These are phyloP conservation scores for Beverwykella pulmonaria DNA, from an alignment of 495 filamentous ascomycete species.

Conservation along the genomic window DNA sequence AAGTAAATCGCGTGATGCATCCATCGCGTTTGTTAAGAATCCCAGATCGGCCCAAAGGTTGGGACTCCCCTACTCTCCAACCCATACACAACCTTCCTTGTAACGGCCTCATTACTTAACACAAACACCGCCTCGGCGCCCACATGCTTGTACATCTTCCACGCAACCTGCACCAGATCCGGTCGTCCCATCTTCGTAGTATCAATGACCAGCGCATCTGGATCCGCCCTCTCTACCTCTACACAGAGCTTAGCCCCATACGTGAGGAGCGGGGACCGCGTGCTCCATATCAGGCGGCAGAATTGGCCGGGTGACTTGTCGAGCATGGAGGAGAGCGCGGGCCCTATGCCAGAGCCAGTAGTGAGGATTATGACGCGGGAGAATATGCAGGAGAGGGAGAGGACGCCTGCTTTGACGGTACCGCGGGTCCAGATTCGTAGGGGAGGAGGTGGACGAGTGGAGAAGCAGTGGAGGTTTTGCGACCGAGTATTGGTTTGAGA, in stretches of 20 bases:
- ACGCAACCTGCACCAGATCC: conserved; percentile 33
- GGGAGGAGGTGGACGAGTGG: neutral
- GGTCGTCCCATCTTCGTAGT: conserved; percentile 20
- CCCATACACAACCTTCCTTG: conserved; percentile 33
- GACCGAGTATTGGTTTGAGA: neutral
- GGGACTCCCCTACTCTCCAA: conserved; percentile 32
- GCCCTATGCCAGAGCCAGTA: conserved; percentile 41
- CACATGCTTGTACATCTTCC: conserved; percentile 2
- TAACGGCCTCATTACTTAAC: conserved; percentile 33
- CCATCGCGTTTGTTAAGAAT: no score
- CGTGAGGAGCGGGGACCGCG: conserved; percentile 13
- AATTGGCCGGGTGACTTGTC: conserved; percentile 13
- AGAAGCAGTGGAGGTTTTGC: neutral
- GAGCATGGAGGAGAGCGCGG: conserved; percentile 24
- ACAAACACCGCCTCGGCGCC: conserved; percentile 39
- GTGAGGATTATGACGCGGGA: conserved; percentile 35
- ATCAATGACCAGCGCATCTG: conserved; percentile 36
- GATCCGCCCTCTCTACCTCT: conserved; percentile 25
- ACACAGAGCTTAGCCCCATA: conserved; percentile 25
- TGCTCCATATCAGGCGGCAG: conserved; percentile 35
- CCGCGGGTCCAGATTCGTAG: conserved; percentile 24
- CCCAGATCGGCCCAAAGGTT: conserved; percentile 39
- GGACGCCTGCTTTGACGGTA: conserved; percentile 26
- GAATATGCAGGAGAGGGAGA: conserved; percentile 35
- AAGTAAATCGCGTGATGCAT: no score